A percentile compares a stretch with the other conserved stretches of the same genome.
Evolutionary conservation across 192 early-diverging fungal species (phyloP).

Genomic region (Backusella australiensis): DNA sequence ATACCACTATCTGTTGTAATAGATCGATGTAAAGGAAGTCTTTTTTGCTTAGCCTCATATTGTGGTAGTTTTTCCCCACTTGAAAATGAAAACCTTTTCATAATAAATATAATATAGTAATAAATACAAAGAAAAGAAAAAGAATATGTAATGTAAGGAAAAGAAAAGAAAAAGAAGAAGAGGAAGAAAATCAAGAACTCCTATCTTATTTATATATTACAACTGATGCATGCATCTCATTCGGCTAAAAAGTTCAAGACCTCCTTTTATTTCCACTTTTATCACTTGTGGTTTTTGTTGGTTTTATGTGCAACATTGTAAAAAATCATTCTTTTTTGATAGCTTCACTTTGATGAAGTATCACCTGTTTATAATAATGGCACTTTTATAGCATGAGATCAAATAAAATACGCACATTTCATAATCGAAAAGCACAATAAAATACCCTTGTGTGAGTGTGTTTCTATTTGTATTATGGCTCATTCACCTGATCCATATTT

Average conservation of each 20-base stretch:
- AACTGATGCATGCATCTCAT: not conserved
- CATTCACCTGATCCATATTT: not conserved
- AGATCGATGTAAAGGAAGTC: constrained; percentile 10
- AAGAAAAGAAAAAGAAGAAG: not conserved
- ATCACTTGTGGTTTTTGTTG: not conserved
- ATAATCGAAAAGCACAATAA: not conserved
- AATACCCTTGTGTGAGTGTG: not conserved
- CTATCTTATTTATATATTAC: constrained; percentile 1
- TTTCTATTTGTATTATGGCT: not conserved
- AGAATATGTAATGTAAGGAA: not conserved
- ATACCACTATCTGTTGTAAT: constrained; percentile 8
- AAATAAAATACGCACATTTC: not conserved
- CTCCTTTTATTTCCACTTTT: not conserved
- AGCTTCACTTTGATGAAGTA: not conserved
- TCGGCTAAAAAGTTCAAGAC: not conserved
- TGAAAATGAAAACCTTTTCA: not conserved
- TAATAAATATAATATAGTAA: not conserved
- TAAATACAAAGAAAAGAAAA: not conserved
- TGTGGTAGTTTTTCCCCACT: not conserved
- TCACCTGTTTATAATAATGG: not conserved
- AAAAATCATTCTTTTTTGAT: not conserved
- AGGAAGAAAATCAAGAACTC: not conserved
- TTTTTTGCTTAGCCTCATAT: not conserved
- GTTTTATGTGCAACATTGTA: not conserved
- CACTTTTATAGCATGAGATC: not conserved